Evolutionary conservation across 768 basidiomycete genomes (phyloP).

Genomic region (Naganishia vaughanmartiniae): DNA sequence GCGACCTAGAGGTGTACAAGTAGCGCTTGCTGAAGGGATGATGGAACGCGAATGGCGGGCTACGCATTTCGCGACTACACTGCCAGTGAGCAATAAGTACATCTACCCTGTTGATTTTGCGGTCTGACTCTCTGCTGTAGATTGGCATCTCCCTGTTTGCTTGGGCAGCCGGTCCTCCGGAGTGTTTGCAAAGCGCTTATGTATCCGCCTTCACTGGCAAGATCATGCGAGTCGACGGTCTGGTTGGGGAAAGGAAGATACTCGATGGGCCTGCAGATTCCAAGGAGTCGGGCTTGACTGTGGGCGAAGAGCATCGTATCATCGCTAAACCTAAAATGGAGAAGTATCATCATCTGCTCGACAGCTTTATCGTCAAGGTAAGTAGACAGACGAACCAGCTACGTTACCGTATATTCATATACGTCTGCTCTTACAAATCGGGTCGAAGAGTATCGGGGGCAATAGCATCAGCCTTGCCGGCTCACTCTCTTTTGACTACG

Average conservation of each 20-base stretch:
- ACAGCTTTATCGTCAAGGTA: no score
- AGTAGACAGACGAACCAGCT: no score
- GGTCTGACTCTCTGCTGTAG: not conserved
- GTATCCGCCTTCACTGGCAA: constrained; percentile 1
- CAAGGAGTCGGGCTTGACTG: not conserved
- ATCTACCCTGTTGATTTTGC: not conserved
- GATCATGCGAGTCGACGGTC: not conserved
- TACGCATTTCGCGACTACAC: constrained; percentile 17
- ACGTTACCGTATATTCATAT: no score
- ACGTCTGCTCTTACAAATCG: no score
- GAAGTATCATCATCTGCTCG: no score
- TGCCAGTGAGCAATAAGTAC: not conserved
- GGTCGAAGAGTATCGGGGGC: not conserved
- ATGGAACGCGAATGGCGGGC: not conserved
- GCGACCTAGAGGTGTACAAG: not conserved
- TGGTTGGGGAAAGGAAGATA: not conserved
- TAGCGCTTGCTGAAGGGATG: not conserved
- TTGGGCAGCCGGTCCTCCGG: not conserved
- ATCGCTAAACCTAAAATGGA: not conserved
- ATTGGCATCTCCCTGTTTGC: not conserved
- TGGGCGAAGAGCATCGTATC: not conserved
- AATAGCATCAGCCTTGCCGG: not conserved
- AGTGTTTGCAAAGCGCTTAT: not conserved
- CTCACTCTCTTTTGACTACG: not conserved
- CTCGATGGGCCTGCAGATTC: not conserved